Evolutionary conservation across 805 yeast genomes (phyloP), one percentile per base, ranked within the genome.

Genomic region (Ogataea kodamae): DNA sequence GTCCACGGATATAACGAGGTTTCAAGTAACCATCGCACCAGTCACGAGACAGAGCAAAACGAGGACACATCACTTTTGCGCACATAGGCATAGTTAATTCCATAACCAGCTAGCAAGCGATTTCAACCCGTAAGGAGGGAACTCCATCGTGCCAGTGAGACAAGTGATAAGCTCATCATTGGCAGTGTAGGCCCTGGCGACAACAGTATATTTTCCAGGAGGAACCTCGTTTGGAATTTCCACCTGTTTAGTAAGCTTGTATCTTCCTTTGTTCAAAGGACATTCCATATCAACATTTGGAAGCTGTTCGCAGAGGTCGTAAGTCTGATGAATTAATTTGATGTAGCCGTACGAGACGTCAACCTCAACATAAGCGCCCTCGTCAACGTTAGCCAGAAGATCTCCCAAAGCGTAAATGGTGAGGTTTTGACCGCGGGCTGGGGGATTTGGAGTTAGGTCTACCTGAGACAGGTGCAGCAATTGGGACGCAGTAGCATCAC

Each of bases 361-460:
- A 18, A 92, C 90, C 47, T 89, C 96, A 31, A 92, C 94, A 52
- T 89, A 92, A 0, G 97, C 85, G 20, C 98, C 98, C 12, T 86
- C 90, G 18, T 59, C 74, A 22, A 92, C 65, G 6, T 66, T 67
- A 31, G 69, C 55, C 14, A 64, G 40, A 32, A 90, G 62, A 22
- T 56, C 55, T 3, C 96, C 98, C 5, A 66, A 57, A 3, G 96
- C 98, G 13, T 70, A 55, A 37, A 92, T 76, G 6, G 95, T 82
- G 54, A 92, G 67, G 55, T 87, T 84, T 25, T 68, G 64, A n/a
- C 97, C 97, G 51, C 88, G 78, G 25, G 53, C 67, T 3, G 98
- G 98, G 4, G 97, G 97, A 51, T 85, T 86, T 30, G 98, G 98
- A 22, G 66, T 55, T 39, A 92, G 60, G 26, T 62, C 67, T 11